Conservation (phyloP, 257 asterid species). For the Mitragyna speciosa region DNA sequence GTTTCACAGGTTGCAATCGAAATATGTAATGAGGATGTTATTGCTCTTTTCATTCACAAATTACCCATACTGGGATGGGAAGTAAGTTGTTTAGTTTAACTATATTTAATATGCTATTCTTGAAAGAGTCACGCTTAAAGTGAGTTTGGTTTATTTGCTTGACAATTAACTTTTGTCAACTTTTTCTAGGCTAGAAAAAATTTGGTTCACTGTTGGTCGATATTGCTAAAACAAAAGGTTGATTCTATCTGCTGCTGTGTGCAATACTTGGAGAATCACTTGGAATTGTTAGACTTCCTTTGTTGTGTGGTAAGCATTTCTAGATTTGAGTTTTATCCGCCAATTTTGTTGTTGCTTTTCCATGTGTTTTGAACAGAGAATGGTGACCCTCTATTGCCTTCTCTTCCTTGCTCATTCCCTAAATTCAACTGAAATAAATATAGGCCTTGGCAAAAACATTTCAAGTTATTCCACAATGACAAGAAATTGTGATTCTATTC, state of each 20-base stretch:
- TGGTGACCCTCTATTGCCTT: neutral
- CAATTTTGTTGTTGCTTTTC: neutral
- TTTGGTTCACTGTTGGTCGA: constrained; percentile 88
- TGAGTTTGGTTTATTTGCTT: constrained; percentile 21
- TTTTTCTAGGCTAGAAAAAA: constrained; percentile 75
- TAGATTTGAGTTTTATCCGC: constrained; percentile 10
- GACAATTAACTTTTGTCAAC: constrained; percentile 20
- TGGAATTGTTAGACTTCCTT: constrained; percentile 95
- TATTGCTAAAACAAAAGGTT: constrained; percentile 87
- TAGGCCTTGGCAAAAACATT: neutral
- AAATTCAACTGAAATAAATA: neutral
- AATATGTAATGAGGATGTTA: constrained; percentile 78
- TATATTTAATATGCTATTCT: too few species aligned
- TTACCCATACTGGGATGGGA: constrained; percentile 94
- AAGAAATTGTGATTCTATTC: neutral
- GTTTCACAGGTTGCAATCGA: constrained; percentile 73
- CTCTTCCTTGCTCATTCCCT: neutral
- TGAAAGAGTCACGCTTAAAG: constrained; percentile 5
- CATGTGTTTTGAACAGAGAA: neutral
- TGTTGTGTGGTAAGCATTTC: constrained; percentile 71
- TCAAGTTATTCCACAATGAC: neutral
- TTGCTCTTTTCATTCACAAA: constrained; percentile 86
- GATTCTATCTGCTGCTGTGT: constrained; percentile 62
- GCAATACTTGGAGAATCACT: constrained; percentile 88
- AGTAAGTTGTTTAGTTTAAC: constrained; percentile 46